Evolutionary conservation across 2,329 filamentous ascomycete genomes (phyloP).

Genomic region (Phialophora expanda): DNA sequence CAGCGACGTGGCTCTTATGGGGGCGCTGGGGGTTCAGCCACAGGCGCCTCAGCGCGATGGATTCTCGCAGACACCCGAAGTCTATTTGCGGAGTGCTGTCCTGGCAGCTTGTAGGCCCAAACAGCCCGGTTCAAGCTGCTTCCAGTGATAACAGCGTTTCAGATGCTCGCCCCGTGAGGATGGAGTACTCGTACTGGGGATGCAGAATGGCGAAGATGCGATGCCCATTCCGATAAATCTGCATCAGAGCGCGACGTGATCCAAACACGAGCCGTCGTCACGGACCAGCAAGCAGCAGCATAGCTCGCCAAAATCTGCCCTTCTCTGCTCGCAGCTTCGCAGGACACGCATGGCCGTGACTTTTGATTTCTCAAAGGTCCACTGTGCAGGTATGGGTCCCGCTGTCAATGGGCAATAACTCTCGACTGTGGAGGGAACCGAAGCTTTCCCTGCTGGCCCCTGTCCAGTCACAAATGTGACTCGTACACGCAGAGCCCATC

Average conservation of each 20-base stretch:
- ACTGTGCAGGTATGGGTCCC: background rate
- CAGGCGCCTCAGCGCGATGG: background rate
- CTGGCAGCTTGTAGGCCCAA: background rate
- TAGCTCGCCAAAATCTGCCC: background rate
- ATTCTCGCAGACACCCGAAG: background rate
- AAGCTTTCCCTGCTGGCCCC: background rate
- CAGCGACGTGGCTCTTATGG: background rate
- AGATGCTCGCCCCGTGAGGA: background rate
- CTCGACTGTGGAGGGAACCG: background rate
- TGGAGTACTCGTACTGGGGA: background rate
- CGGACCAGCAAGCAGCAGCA: background rate
- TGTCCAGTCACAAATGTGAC: background rate
- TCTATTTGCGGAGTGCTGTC: background rate
- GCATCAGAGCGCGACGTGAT: background rate
- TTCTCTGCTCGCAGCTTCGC: background rate
- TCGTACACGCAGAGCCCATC: background rate
- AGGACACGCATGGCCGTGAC: background rate
- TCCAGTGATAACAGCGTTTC: background rate
- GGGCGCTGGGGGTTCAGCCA: background rate
- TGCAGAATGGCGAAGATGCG: background rate
- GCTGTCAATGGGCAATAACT: background rate
- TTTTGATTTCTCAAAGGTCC: background rate
- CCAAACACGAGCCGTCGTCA: background rate
- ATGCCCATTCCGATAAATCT: background rate
- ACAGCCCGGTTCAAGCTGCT: background rate